Evolutionary conservation across 345 rosid species (phyloP).

Genomic region (Populus ilicifolia): DNA sequence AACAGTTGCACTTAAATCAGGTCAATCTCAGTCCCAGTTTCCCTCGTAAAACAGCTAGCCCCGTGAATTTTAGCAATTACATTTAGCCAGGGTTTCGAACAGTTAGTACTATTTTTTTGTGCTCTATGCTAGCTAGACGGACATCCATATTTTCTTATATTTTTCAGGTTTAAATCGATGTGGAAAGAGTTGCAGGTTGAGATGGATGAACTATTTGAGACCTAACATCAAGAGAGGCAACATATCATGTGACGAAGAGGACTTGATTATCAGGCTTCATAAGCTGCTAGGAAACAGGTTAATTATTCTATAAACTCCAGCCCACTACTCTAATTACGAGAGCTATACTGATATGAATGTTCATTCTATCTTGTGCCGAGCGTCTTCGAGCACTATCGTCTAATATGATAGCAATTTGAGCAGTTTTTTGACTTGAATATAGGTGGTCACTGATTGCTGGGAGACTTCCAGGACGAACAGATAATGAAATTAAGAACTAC

Average conservation of each 20-base stretch:
- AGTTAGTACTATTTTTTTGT: not conserved
- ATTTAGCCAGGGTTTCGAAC: not conserved
- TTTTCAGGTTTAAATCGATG: constrained; percentile 49
- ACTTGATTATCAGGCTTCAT: constrained; percentile 54
- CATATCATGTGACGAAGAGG: constrained; percentile 55
- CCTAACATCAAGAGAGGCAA: constrained; percentile 68
- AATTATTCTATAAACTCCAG: too few relatives aligned
- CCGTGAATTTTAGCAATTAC: too few relatives aligned
- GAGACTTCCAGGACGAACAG: constrained; percentile 68
- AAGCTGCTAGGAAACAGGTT: constrained; percentile 60
- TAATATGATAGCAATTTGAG: too few relatives aligned
- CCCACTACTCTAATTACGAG: too few relatives aligned
- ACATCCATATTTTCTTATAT: not conserved
- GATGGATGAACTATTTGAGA: constrained; percentile 62
- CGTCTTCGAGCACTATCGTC: too few relatives aligned
- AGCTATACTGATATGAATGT: too few relatives aligned
- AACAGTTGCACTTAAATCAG: constrained; percentile 48
- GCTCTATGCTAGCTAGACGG: not conserved
- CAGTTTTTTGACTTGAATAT: too few relatives aligned
- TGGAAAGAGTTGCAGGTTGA: constrained; percentile 61
- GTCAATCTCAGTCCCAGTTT: constrained; percentile 12
- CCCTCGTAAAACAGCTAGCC: too few relatives aligned
- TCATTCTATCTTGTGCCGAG: too few relatives aligned
- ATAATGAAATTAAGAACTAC: constrained; percentile 65
- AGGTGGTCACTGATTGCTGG: constrained; percentile 73